Percentiles rank a stretch among this genome's conserved stretches.
Evolutionary conservation across 176 grass and related monocot genomes (phyloP).

Genomic region (Lolium rigidum): DNA sequence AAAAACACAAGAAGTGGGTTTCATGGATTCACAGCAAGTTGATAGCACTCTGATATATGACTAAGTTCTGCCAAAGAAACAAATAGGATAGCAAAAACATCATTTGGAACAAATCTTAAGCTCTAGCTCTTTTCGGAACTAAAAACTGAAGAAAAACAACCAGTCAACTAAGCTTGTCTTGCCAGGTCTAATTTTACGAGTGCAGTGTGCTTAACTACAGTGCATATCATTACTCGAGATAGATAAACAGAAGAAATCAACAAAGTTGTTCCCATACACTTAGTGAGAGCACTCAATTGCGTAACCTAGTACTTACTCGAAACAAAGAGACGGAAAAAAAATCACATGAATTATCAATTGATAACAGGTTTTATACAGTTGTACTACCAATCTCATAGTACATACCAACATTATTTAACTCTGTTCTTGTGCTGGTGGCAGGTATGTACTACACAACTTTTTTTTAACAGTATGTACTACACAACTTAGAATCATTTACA

Average conservation of each 20-base stretch:
- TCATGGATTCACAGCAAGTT: background rate
- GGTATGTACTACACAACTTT: background rate
- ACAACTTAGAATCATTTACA: background rate
- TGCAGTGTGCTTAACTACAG: background rate
- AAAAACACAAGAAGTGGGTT: background rate
- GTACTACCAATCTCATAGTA: background rate
- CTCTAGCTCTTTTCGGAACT: background rate
- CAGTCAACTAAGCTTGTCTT: background rate
- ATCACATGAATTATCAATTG: background rate
- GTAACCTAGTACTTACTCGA: background rate
- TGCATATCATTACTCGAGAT: background rate
- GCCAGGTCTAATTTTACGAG: background rate
- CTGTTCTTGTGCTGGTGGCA: background rate
- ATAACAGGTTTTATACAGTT: background rate
- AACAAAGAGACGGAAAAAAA: background rate
- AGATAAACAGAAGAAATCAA: background rate
- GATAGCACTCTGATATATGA: background rate
- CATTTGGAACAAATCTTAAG: constrained; percentile 4
- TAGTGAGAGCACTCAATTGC: background rate
- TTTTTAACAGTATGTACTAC: too few species aligned
- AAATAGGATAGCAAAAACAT: constrained; percentile 8
- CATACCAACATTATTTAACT: background rate
- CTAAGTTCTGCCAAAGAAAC: background rate
- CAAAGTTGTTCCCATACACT: background rate
- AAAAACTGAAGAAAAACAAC: background rate